Conservation (phyloP, 1,139 yeast species). For the Maudiozyma humilis region DNA sequence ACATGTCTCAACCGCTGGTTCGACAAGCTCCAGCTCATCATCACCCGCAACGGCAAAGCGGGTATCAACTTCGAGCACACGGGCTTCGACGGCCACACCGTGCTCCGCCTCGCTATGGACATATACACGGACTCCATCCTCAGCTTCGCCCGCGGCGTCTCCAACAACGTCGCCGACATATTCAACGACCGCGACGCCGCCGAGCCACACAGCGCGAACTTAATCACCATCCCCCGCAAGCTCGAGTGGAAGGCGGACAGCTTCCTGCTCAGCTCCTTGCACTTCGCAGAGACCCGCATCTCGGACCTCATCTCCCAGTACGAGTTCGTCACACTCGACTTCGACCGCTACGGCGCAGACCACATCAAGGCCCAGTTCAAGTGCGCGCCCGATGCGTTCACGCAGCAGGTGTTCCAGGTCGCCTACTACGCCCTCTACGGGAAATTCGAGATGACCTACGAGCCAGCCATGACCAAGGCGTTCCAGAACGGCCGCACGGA, state of each 20-base stretch:
- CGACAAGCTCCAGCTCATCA: slow-evolving; percentile 80
- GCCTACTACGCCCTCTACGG: slow-evolving; percentile 90
- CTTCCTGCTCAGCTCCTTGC: slow-evolving; percentile 67
- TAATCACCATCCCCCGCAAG: slow-evolving; percentile 69
- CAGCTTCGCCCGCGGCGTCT: slow-evolving; percentile 77
- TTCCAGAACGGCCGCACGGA: slow-evolving; percentile 89
- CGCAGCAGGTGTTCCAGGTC: slow-evolving; percentile 90
- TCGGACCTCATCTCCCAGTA: slow-evolving; percentile 84
- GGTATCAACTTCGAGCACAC: slow-evolving; percentile 93
- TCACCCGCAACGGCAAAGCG: slow-evolving; percentile 86
- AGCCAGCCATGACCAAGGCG: slow-evolving; percentile 90
- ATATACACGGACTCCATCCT: slow-evolving; percentile 85
- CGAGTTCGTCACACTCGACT: slow-evolving; percentile 77
- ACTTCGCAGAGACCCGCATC: slow-evolving; percentile 86
- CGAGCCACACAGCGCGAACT: slow-evolving; percentile 22
- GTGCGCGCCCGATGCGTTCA: slow-evolving; percentile 88
- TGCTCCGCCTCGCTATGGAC: slow-evolving; percentile 77
- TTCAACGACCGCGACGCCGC: slow-evolving; percentile 31
- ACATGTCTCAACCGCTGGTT: slow-evolving; percentile 95
- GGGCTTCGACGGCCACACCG: slow-evolving; percentile 94
- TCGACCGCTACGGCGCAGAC: slow-evolving; percentile 65
- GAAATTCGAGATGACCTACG: slow-evolving; percentile 86
- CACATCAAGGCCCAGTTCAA: slow-evolving; percentile 70
- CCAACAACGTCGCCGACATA: slow-evolving; percentile 61
- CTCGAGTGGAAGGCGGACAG: slow-evolving; percentile 81